phyloP scores from a whole-genome alignment of 2,329 filamentous ascomycete species.

The Fusarium coffeatum region DNA sequence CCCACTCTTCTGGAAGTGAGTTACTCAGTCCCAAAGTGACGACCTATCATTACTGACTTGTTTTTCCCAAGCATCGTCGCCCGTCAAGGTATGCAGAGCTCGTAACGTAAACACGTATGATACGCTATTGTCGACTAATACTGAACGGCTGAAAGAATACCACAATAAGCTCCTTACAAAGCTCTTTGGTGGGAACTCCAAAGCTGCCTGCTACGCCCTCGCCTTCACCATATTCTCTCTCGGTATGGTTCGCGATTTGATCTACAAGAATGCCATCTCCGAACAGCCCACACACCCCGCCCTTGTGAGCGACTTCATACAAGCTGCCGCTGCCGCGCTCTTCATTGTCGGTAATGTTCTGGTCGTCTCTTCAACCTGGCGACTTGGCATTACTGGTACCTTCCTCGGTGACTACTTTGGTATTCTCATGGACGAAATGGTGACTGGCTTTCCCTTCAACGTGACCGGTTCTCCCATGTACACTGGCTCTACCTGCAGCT shows the following conservation, averaged over 20 bases:
- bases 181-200: constrained; percentile 81
- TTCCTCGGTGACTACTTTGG: constrained; percentile 99
- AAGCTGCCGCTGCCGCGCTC: constrained; percentile 75
- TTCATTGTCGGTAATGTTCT: constrained; percentile 83
- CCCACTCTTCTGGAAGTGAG: constrained; percentile 99
- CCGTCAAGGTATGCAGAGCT: constrained; percentile 72
- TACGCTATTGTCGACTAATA: constrained; percentile 25
- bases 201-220: constrained; percentile 88
- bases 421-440: constrained; percentile 94
- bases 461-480: constrained; percentile 95
- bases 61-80: constrained; percentile 76
- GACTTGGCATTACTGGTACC: constrained; percentile 91
- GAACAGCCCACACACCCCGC: constrained; percentile 79
- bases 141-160: constrained; percentile 73
- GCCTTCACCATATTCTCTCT: constrained; percentile 91
- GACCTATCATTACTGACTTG: constrained; percentile 49
- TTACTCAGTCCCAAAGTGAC: constrained; percentile 40
- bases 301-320: constrained; percentile 69
- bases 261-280: constrained; percentile 87
- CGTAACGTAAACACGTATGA: background rate
- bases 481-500: constrained; percentile 91
- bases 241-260: constrained; percentile 86
- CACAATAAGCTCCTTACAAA: constrained; percentile 89
- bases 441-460: constrained; percentile 96
- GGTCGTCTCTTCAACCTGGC: constrained; percentile 90